Base-by-base conservation (phyloP, 2,329 filamentous ascomycete genomes). In the Sarocladium oryzae region DNA sequence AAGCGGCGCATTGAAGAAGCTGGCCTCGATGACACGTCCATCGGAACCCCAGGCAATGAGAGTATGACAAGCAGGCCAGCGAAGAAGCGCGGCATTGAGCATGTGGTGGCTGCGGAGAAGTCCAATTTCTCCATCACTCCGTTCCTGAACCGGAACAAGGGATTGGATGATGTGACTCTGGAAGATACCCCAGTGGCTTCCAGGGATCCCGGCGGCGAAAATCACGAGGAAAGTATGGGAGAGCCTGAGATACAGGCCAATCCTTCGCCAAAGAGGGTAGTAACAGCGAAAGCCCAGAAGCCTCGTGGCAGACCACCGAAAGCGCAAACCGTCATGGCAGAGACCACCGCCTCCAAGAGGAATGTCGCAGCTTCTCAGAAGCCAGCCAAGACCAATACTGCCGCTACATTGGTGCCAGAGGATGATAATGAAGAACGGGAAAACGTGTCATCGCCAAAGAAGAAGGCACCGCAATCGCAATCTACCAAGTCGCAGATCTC, bases 101-200 rank as follows among this genome's bases (percentile, higher is more conserved):
- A 82, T 51, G 58, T 68, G 1, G 51, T 61, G 11, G 73, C 87
- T 4, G 89, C 88, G 26, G 89, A 95, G 62, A 96, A 96, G 67
- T 96, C 91, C 0, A 84, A 79, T 2, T 96, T 97, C 67, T 96
- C 90, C 3, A 89, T 96, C 56, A 97, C 92, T 0, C 92, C 92
- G 0, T 96, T 95, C 72, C 75, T 97, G 55, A 95, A 91, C 66
- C 82, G 85, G 49, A 85, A 81, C 23, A 82, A 77, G 66, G 74
- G 74, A 56, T 70, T 85, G 13, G 55, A 62, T 10, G 72, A 74
- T 18, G 66, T 67, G 1, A 64, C 66, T 2, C 54, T 57, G 4
- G 63, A 64, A 8, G 52, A 59, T 16, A 53, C 56, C 11, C 62
- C 62, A 6, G 56, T 60, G 3, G 55, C 56, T n/a, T 50, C 48